Percentiles rank a stretch among this genome's conserved stretches.
Conservation (phyloP, 1,284 basidiomycete genomes). For the Leccinum solheimii region DNA sequence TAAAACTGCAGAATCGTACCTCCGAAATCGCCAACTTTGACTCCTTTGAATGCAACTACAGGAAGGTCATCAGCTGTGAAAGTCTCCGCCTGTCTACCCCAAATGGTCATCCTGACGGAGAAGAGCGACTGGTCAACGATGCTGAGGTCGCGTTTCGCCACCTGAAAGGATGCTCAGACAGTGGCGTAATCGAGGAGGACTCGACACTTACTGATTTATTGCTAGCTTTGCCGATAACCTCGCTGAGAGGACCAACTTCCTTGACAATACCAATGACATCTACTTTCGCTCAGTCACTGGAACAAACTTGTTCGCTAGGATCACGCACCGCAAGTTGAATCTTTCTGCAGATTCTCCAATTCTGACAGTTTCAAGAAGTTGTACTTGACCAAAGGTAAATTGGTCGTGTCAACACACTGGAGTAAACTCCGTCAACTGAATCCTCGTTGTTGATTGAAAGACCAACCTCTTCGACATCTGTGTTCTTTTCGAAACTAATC, state of each 20-base stretch:
- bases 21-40: slow-evolving; percentile 93
- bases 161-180: slow-evolving; percentile 42
- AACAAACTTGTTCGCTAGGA: slow-evolving; percentile 4
- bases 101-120: slow-evolving; percentile 86
- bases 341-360: slow-evolving; percentile 70
- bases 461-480: slow-evolving; percentile 78
- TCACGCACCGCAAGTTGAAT: slow-evolving; percentile 72
- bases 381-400: slow-evolving; percentile 82
- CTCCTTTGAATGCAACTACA: slow-evolving; percentile 92
- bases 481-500: slow-evolving; percentile 81
- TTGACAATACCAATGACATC: slow-evolving; percentile 88
- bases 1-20: slow-evolving; percentile 45
- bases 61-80: slow-evolving; percentile 63
- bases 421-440: slow-evolving; percentile 9
- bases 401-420: slow-evolving; percentile 75
- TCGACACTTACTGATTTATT: slow-evolving; percentile 54
- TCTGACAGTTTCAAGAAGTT: slow-evolving; percentile 73
- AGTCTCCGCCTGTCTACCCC: slow-evolving; percentile 94
- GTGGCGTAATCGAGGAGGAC: not conserved
- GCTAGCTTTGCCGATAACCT: slow-evolving; percentile 74
- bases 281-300: slow-evolving; percentile 33
- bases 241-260: slow-evolving; percentile 68
- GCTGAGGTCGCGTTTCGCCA: slow-evolving; percentile 85
- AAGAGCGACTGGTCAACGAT: slow-evolving; percentile 86
- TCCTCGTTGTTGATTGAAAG: not conserved